Base-by-base conservation (phyloP, 352 stramenopile species). In the Pythium scleroteichum region DNA sequence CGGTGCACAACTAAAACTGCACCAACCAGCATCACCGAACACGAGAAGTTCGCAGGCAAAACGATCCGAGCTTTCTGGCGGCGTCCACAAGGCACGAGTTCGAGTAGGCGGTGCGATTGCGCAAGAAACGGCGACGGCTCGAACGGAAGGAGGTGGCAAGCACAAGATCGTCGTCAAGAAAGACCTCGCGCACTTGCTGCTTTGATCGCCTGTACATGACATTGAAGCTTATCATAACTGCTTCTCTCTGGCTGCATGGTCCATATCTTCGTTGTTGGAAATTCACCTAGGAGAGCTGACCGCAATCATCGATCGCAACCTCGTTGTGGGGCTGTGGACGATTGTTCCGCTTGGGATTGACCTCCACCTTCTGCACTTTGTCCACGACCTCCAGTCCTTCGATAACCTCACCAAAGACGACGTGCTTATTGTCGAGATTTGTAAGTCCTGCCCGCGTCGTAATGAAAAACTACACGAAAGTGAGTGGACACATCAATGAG, bases 321-420 rank as follows among this genome's bases (percentile, higher is more conserved):
- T 86, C 75, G 54, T 87, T 86, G 26, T 80, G 67, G 2, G 71
- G 26, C n/a, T 82, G 59, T 16, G 82, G 82, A 5, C 67, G 55
- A 52, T 72, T 79, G 62, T 83, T 86, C 23, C 64, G 74, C 46
- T 66, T 64, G 23, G 70, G 64, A 50, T 72, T 74, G 24, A 89
- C 79, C 32, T 87, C 63, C 6, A 90, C 79, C 35, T 72, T 75
- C 53, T 90, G 79, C 71, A 92, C 88, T 19, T 66, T 55, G 59
- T 90, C 78, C 17, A 92, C 80, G 13, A 92, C 67, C n/a, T 87
- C 76, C 27, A 89, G 71, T 19, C 82, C 79, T 26, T 95, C 82
- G 40, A 97, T 66, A 14, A 97, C 85, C 66, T 98, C 92, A 24
- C 97, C 97, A 82, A 99, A 99, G 8, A 99, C 95, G 5, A 97